These are phyloP conservation scores for Carnegiea gigantea DNA, from an alignment of 179 eudicot species.

Conservation along the genomic window DNA sequence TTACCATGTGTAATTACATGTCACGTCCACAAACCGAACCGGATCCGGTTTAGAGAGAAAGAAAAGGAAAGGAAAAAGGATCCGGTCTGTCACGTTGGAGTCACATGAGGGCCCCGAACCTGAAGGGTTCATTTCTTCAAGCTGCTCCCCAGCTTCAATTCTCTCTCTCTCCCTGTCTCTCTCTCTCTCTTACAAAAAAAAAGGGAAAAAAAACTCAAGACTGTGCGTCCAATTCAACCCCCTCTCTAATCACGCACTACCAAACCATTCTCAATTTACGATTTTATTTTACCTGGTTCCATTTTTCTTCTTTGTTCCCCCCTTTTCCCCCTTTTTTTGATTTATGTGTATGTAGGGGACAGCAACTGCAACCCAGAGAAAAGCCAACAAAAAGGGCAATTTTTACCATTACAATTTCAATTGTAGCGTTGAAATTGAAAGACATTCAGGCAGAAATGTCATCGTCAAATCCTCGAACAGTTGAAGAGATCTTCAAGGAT, in stretches of 20 bases:
- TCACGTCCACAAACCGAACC: too few relatives aligned
- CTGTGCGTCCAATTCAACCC: constrained; percentile 8
- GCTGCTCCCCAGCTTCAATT: not conserved
- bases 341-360: not conserved
- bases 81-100: constrained; percentile 5
- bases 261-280: not conserved
- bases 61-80: not conserved
- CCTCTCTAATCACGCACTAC: not conserved
- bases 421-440: not conserved
- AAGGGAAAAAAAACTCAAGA: constrained; percentile 16
- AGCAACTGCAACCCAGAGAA: not conserved
- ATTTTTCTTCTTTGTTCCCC: not conserved
- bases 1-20: too few relatives aligned
- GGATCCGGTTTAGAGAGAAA: not conserved
- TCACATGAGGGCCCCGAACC: constrained; percentile 22
- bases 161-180: constrained; percentile 11
- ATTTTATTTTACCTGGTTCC: not conserved
- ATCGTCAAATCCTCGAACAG: constrained; percentile 30
- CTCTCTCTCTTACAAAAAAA: not conserved
- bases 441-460: constrained; percentile 10
- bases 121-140: constrained; percentile 15
- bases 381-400: constrained; percentile 12
- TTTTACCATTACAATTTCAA: not conserved
- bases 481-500: constrained; percentile 44
- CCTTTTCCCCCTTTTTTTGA: not conserved